Percentiles rank a stretch among this genome's conserved stretches.
Evolutionary conservation across 192 early-diverging fungal species (phyloP).

Genomic region (Coemansia sp.): DNA sequence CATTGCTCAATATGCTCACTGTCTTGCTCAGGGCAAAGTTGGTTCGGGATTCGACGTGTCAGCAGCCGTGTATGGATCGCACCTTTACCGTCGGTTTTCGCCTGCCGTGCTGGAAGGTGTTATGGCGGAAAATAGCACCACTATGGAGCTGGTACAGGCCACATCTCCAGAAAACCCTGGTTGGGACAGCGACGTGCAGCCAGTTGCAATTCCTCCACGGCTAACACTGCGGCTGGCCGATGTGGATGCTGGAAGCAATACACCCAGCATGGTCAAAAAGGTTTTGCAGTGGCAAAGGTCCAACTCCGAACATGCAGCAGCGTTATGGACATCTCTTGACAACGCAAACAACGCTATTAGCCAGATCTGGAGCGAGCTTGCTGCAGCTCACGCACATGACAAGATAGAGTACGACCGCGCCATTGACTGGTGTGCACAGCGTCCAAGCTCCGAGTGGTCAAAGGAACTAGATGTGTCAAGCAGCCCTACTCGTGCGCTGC

Average conservation of each 20-base stretch:
- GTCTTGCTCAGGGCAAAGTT: constrained; percentile 97
- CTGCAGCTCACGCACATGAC: constrained; percentile 26
- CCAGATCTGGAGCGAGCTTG: constrained; percentile 61
- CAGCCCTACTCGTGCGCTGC: constrained; percentile 37
- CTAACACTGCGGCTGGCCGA: constrained; percentile 83
- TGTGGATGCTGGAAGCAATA: constrained; percentile 90
- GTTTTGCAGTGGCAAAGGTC: constrained; percentile 81
- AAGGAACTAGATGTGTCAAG: background rate
- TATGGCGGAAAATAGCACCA: constrained; percentile 44
- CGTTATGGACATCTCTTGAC: constrained; percentile 56
- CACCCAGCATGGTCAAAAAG: constrained; percentile 84
- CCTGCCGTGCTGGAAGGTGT: constrained; percentile 61
- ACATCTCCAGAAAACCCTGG: constrained; percentile 44
- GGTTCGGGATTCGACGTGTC: constrained; percentile 97
- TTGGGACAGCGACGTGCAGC: constrained; percentile 68
- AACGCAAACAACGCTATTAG: constrained; percentile 55
- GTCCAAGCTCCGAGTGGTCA: constrained; percentile 30
- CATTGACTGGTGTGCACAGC: constrained; percentile 52
- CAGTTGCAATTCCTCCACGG: constrained; percentile 68
- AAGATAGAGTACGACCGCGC: constrained; percentile 28
- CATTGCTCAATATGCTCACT: constrained; percentile 87
- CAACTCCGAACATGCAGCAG: constrained; percentile 59
- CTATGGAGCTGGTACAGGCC: constrained; percentile 15
- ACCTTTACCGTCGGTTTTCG: constrained; percentile 80
- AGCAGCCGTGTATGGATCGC: constrained; percentile 87